Base-by-base conservation (phyloP, 2,329 filamentous ascomycete species). In the Venturia carpophila region DNA sequence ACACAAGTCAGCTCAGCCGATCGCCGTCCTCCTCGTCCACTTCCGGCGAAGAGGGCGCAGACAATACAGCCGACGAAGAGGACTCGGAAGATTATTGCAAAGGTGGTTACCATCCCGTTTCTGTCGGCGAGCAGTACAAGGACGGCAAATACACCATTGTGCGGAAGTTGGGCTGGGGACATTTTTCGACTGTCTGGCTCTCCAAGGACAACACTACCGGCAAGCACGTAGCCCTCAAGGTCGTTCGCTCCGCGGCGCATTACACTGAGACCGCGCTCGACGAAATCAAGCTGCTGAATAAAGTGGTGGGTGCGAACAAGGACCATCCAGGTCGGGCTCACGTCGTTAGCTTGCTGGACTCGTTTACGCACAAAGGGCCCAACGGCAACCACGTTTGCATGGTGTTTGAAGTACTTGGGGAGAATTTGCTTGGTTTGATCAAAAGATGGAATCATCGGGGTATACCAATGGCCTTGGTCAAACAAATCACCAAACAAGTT, bases 71-170 rank as follows among this genome's bases (percentile, higher is more conserved):
- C 73, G 94, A 97, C 75, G 94, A 99, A 79, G 94, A 99, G 79
- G 94, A 99, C 78, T 96, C 91, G 60, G 93, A 97, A 78, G 94
- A 99, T 78, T 99, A 99, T 81, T 97, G 93, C 84, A 97, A 97
- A 79, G 94, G 94, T 73, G 94, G 94, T 67, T 99, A 97, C 77
- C 94, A 99, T 75, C 94, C 94, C 2, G 94, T 99, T 62, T 84
- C 87, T 71, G 89, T 97, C 67, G 94, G 94, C 71, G 94, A 99
- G 79, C 89, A 92, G 73, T 97, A 97, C 84, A 97, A 97, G 76
- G 91, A 97, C 75, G 92, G 91, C 71, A 93, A 91, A 79, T 99
- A 99, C 79, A 94, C 92, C 19, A 87, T 97, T 66, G 90, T 97
- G 76, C 89, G 92, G 79, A 97, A 97, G 81, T 83, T 97, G 64